These are phyloP conservation scores for Suhomyces anneliseae DNA, from an alignment of 1,139 yeast genomes.

Conservation along the genomic window DNA sequence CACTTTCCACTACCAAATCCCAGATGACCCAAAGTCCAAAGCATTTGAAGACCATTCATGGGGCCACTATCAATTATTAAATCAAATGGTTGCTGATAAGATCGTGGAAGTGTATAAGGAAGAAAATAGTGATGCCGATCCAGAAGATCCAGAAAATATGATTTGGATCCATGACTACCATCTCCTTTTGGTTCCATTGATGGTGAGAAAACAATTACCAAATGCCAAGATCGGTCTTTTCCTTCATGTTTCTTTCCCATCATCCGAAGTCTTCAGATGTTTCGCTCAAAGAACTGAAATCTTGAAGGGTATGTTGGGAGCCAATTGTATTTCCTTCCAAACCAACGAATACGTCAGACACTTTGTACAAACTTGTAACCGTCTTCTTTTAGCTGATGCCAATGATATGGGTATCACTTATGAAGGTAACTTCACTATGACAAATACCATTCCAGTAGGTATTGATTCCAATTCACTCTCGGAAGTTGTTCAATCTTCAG, in stretches of 20 bases:
- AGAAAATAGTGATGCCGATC: conserved; percentile 49
- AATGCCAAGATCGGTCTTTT: conserved; percentile 88
- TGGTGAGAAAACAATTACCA: conserved; percentile 77
- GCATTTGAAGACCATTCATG: conserved; percentile 96
- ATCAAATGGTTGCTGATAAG: conserved; percentile 77
- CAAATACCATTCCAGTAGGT: conserved; percentile 80
- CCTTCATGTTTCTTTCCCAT: conserved; percentile 92
- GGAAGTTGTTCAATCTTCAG: conserved; percentile 46
- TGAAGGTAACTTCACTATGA: conserved; percentile 65
- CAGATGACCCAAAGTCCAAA: conserved; percentile 90
- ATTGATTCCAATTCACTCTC: conserved; percentile 69
- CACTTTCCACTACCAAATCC: conserved; percentile 92
- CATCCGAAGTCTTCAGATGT: conserved; percentile 93
- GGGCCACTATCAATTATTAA: conserved; percentile 75
- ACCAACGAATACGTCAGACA: conserved; percentile 92
- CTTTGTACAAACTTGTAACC: conserved; percentile 85
- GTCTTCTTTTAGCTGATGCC: conserved; percentile 80
- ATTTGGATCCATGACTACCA: conserved; percentile 97
- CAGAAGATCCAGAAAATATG: conserved; percentile 45
- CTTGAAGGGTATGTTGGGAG: conserved; percentile 83
- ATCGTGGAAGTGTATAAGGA: conserved; percentile 59
- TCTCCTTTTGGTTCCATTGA: conserved; percentile 77
- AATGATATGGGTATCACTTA: conserved; percentile 71
- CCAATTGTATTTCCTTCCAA: conserved; percentile 86
- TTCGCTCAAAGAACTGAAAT: conserved; percentile 81